These are phyloP conservation scores for Claviceps sp. DNA, from an alignment of 2,329 filamentous ascomycete genomes.

Conservation along the genomic window DNA sequence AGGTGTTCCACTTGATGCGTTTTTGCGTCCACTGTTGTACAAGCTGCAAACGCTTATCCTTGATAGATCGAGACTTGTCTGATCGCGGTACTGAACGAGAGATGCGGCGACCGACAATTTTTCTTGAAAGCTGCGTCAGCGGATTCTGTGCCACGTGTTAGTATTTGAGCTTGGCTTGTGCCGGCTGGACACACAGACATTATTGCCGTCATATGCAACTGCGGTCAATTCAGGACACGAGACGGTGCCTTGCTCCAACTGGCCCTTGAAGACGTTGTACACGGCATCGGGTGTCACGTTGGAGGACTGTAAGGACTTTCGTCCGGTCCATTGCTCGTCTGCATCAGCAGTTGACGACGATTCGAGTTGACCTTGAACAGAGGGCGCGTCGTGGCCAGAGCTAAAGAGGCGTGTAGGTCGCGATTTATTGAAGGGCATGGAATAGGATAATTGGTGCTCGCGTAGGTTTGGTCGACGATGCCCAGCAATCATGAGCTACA, in stretches of 20 bases:
- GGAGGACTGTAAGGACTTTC: not conserved
- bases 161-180: not conserved
- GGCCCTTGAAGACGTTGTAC: not conserved
- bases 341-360: not conserved
- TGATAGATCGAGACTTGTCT: not conserved
- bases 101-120: not conserved
- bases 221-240: slow-evolving; percentile 7
- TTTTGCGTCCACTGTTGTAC: slow-evolving; percentile 4
- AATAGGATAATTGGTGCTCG: not conserved
- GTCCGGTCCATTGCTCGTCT: not conserved
- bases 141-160: not conserved
- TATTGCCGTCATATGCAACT: not conserved
- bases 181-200: not conserved
- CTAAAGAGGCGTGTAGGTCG: not conserved
- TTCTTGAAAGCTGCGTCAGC: not conserved
- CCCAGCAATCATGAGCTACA: not conserved
- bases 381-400: not conserved
- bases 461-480: not conserved
- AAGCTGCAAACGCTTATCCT: not conserved
- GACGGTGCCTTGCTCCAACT: not conserved
- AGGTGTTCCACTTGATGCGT: not conserved
- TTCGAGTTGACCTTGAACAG: not conserved
- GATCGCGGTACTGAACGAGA: slow-evolving; percentile 2
- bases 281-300: not conserved
- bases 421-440: not conserved